phyloP scores from a whole-genome alignment of 2,329 filamentous ascomycete species.

The Simplicillium sp. region DNA sequence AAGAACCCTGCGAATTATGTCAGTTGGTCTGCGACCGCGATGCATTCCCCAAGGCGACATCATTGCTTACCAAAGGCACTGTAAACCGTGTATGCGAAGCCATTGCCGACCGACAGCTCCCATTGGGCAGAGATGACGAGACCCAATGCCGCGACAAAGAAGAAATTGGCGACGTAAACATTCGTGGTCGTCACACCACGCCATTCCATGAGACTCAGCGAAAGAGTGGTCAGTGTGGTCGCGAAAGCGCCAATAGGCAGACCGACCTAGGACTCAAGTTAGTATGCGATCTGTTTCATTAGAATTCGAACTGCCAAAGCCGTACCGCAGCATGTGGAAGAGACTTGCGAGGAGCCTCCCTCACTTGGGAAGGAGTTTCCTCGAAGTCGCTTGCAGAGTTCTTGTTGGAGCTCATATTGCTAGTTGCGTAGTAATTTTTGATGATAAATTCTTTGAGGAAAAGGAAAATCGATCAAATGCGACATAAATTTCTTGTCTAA shows the following conservation, averaged over 20 bases:
- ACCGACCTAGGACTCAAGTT: constrained; percentile 23
- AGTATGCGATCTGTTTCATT: background rate
- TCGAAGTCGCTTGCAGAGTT: too few species aligned
- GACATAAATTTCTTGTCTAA: too few species aligned
- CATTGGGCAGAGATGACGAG: constrained; percentile 46
- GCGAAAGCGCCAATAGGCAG: constrained; percentile 43
- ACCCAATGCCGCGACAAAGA: constrained; percentile 38
- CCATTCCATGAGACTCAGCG: constrained; percentile 45
- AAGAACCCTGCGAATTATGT: constrained; percentile 10
- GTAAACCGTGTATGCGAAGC: constrained; percentile 42
- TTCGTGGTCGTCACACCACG: constrained; percentile 39
- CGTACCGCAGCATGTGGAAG: background rate
- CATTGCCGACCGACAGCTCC: constrained; percentile 42
- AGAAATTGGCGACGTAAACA: constrained; percentile 45
- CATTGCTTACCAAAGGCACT: constrained; percentile 36
- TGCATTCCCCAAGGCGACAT: background rate
- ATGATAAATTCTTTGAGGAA: too few species aligned
- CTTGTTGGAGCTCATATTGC: too few species aligned
- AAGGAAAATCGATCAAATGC: too few species aligned
- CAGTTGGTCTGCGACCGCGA: background rate
- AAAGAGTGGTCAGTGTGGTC: constrained; percentile 43
- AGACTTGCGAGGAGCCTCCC: background rate
- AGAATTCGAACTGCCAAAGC: background rate
- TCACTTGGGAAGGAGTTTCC: too few species aligned
- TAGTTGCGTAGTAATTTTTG: too few species aligned